A percentile compares a stretch with the other conserved stretches of the same genome.
Evolutionary conservation across 108 stramenopile genomes (phyloP).

Genomic region (Poteriospumella lacustris): DNA sequence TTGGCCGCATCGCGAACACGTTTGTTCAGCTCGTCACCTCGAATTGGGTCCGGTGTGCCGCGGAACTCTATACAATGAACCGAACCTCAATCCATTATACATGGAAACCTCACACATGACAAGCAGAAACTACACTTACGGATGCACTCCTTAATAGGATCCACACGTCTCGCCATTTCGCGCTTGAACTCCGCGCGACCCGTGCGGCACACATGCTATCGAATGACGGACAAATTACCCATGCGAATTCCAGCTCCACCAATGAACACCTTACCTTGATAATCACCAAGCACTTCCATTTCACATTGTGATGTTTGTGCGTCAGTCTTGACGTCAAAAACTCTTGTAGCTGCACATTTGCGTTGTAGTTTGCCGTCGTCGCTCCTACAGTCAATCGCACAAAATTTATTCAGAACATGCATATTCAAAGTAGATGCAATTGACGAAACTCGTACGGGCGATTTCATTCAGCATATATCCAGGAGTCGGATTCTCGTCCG

Average conservation of each 20-base stretch:
- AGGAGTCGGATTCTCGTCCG: constrained; percentile 82
- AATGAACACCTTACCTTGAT: constrained; percentile 56
- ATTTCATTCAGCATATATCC: constrained; percentile 96
- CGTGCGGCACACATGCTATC: constrained; percentile 64
- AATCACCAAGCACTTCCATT: constrained; percentile 77
- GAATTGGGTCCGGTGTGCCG: constrained; percentile 84
- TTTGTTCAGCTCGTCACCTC: constrained; percentile 83
- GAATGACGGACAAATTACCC: not conserved
- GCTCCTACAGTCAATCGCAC: not conserved
- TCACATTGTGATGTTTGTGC: constrained; percentile 79
- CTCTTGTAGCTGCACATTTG: constrained; percentile 55
- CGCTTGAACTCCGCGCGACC: constrained; percentile 57
- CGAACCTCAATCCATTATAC: not conserved
- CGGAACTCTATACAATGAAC: constrained; percentile 48
- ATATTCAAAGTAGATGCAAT: constrained; percentile 59
- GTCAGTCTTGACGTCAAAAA: constrained; percentile 68
- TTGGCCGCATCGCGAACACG: constrained; percentile 82
- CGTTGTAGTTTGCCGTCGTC: constrained; percentile 4
- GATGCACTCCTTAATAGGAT: constrained; percentile 76
- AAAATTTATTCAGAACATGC: not conserved
- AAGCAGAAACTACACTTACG: constrained; percentile 1
- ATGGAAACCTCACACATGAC: not conserved
- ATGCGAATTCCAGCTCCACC: not conserved
- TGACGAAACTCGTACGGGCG: constrained; percentile 72
- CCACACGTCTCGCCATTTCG: constrained; percentile 51